phyloP scores from a whole-genome alignment of 2,329 filamentous ascomycete species.

The Pestalotiopsis sp. region DNA sequence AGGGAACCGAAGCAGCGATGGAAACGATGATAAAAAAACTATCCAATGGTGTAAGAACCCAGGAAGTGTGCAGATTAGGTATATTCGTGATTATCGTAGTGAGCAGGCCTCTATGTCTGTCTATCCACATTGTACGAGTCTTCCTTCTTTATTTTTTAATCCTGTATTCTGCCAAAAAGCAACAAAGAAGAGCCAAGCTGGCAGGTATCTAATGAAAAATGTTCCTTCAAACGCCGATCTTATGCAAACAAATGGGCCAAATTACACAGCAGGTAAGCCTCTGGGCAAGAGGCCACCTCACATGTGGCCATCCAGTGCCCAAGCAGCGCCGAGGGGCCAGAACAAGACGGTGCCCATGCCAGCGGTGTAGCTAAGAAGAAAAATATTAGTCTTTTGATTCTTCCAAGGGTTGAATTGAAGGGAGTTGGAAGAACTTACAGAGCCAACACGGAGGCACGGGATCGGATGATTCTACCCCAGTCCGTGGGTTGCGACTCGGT shows the following conservation, averaged over 20 bases:
- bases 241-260: background rate
- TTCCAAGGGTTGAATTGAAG: background rate
- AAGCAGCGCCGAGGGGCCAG: constrained; percentile 2
- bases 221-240: background rate
- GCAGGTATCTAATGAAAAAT: background rate
- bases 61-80: background rate
- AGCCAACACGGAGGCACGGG: background rate
- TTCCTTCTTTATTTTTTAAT: background rate
- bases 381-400: background rate
- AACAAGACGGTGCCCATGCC: constrained; percentile 9
- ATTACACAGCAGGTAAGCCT: background rate
- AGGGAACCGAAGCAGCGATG: too few relatives aligned
- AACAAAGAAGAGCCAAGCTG: background rate
- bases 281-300: background rate
- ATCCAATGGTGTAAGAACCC: background rate
- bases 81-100: background rate
- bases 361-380: background rate
- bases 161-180: background rate
- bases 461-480: constrained; percentile 11
- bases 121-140: background rate
- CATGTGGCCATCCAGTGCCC: constrained; percentile 10
- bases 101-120: background rate
- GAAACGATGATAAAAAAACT: background rate
- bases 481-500: constrained; percentile 9
- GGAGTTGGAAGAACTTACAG: constrained; percentile 4